Evolutionary conservation across 2,329 filamentous ascomycete genomes (phyloP).

Genomic region (Akanthomyces lecanii): DNA sequence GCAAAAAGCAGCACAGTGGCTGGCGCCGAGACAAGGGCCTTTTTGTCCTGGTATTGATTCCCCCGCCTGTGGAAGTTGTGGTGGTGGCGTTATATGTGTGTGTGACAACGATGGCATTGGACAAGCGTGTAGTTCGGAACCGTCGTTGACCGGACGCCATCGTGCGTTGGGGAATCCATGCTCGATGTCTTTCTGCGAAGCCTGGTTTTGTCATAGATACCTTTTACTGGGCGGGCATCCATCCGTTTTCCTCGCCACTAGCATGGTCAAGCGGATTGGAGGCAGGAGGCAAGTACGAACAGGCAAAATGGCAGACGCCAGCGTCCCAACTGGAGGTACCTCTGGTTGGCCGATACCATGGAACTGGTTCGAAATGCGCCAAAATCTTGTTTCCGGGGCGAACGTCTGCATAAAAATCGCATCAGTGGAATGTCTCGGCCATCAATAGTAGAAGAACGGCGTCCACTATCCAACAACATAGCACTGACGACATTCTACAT

Average conservation of each 20-base stretch:
- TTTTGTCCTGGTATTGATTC: neutral
- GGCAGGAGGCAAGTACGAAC: no score
- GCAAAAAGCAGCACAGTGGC: neutral
- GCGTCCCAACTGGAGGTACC: no score
- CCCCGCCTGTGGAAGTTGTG: neutral
- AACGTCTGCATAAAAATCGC: no score
- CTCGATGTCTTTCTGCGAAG: neutral
- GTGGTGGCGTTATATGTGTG: neutral
- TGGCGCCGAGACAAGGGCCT: neutral
- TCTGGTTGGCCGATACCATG: no score
- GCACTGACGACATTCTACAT: neutral
- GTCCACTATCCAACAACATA: neutral
- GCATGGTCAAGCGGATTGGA: neutral
- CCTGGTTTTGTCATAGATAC: neutral
- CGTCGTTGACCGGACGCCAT: neutral
- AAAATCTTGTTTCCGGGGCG: no score
- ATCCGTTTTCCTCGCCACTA: neutral
- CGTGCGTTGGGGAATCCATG: neutral
- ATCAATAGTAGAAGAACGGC: neutral
- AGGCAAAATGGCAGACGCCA: no score
- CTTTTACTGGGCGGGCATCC: neutral
- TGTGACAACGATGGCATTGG: neutral
- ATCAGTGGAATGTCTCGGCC: neutral
- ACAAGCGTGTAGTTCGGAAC: neutral
- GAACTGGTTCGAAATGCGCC: no score